phyloP scores from a whole-genome alignment of 192 early-diverging fungal species.

The Backusella tuberculispora region DNA sequence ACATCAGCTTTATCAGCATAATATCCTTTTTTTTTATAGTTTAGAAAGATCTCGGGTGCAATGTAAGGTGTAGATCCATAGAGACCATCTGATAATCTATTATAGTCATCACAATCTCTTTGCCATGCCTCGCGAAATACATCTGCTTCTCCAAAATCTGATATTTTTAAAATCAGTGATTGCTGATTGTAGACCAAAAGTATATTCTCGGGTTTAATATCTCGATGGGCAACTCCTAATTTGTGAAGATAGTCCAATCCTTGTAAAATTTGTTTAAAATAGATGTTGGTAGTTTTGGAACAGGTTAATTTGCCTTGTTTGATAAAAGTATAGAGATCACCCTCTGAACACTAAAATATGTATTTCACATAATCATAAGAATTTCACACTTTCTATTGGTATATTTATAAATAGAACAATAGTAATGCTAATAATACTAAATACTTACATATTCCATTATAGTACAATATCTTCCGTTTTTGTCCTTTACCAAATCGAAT shows the following conservation, averaged over 20 bases:
- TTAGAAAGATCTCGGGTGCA: conserved; percentile 83
- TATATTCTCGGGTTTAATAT: conserved; percentile 87
- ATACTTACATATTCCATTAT: conserved; percentile 67
- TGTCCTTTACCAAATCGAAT: conserved; percentile 94
- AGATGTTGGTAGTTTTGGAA: conserved; percentile 83
- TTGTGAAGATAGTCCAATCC: conserved; percentile 90
- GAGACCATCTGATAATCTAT: conserved; percentile 81
- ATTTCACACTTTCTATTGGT: neutral
- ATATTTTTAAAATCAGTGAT: neutral
- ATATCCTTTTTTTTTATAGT: conserved; percentile 71
- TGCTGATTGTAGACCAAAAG: conserved; percentile 51
- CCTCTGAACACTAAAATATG: conserved; percentile 79
- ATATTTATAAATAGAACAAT: conserved; percentile 41
- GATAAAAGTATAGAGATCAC: conserved; percentile 82
- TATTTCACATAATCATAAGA: neutral
- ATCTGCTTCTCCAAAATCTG: conserved; percentile 35
- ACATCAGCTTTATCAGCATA: conserved; percentile 88
- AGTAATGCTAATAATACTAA: neutral
- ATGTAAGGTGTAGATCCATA: conserved; percentile 96
- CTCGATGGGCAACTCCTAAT: conserved; percentile 94
- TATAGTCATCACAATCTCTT: conserved; percentile 1
- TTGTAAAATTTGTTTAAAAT: conserved; percentile 88
- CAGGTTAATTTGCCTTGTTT: conserved; percentile 70
- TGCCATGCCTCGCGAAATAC: conserved; percentile 75
- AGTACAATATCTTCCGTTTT: conserved; percentile 79